Base-by-base conservation (phyloP, 73 alveolate species). In the Paramecium tetraurelia region DNA sequence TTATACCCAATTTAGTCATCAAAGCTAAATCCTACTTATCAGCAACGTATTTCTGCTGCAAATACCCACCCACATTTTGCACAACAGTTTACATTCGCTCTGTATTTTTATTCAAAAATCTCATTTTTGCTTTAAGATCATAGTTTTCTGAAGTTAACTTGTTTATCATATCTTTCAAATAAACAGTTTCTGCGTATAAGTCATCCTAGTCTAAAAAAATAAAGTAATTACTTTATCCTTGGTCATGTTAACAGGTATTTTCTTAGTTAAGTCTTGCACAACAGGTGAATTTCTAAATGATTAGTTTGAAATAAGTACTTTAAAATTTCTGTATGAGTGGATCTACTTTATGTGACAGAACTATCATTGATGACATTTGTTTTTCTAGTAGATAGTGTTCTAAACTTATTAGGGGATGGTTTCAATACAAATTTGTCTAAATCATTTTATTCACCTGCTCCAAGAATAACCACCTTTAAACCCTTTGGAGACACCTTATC, bases 81-180 rank as follows among this genome's bases (percentile, higher is more conserved):
- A 80, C 75, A 4, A 80, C 90, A 11, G 46, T 43, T 35, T 80
- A 80, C 90, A 80, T 80, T 44, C 90, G 48, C 40, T 41, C 70
- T n/a, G 46, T 80, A 44, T 80, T 43, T 35, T 48, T 80, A 80
- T 16, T 22, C 24, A 80, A 22, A 27, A 46, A 41, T 43, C 75
- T 80, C 57, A 80, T 22, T 46, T 80, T 80, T 10, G 90, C 72
- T 46, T 80, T 80, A 10, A 80, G 75, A 80, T 80, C 90, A 80
- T 80, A 80, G 16, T 80, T 80, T 46, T 80, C 90, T 80, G 43
- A 48, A 22, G 90, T 80, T 18, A 80, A 24, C 57, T 80, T 80
- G 48, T 80, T 80, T 10, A 80, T 80, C 10, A 44, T 44, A 80
- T 80, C 90, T 80, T 80, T 80, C 31, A 80, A 41, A 41, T 80